Base-by-base conservation (phyloP, 2,329 filamentous ascomycete genomes). In the Intubia oerlemansii region DNA sequence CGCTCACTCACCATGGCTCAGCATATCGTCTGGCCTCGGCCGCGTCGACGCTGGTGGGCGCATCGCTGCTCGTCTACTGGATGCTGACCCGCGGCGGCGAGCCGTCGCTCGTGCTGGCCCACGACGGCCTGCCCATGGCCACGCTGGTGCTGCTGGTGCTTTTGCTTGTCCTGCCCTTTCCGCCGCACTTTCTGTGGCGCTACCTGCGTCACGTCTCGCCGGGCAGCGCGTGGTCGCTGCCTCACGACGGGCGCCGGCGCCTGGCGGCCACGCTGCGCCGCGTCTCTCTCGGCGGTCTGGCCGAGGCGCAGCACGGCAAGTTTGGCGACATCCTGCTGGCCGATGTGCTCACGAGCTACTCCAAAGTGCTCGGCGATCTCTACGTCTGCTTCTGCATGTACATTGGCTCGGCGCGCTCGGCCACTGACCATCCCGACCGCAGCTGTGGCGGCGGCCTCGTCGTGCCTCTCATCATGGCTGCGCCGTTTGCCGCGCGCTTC, bases 331-430 rank as follows among this genome's bases (percentile, higher is more conserved):
- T 95, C 29, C 54, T 98, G 33, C 66, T 98, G 12, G 84, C 88
- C 19, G 88, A 98, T 61, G 85, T 82, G 31, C 54, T 95, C 41
- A 98, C 88, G 24, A 90, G 79, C 43, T 98, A 95, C 48, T 75
- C 85, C 36, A 92, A 90, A 49, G 77, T 93, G 17, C 59, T 91
- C 17, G 85, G 74, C 15, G 88, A 98, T 48, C 54, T 93, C 10
- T 93, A 82, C 47, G 76, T 95, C 31, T 72, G 72, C 27, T 52
- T 82, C 17, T 95, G 82, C 66, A 92, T 93, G 85, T 84, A 91
- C 49, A 66, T 91, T 44, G 27, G 29, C 17, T 52, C 62, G 4
- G 64, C 64, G 4, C 65, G 70, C 24, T 76, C 74, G 29, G 79
- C 80, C 16, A 92, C 82, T 1, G 71, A 70, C 17, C 68, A 70